phyloP scores from a whole-genome alignment of 164 flowering plant species.

The Berberis thunbergii region DNA sequence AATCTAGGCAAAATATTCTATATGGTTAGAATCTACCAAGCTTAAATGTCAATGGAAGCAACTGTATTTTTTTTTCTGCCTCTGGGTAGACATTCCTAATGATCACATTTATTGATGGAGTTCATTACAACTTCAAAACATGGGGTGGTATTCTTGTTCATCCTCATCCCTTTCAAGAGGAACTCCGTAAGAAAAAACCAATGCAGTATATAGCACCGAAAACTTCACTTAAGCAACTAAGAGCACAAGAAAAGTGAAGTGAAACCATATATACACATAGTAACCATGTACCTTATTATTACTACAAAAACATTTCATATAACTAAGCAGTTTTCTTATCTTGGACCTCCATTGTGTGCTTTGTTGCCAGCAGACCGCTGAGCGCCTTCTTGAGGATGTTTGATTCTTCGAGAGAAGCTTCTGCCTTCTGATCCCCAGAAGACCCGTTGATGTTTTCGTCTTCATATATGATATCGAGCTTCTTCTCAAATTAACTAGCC shows the following conservation, averaged over 20 bases:
- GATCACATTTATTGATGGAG: no score
- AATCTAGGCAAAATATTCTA: no score
- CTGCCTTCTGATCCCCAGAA: not conserved
- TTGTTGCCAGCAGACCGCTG: not conserved
- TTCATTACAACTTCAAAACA: no score
- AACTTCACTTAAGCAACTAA: not conserved
- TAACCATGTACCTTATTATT: not conserved
- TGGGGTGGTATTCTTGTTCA: no score
- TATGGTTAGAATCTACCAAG: no score
- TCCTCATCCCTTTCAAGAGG: no score
- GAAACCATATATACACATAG: not conserved
- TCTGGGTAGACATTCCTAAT: no score
- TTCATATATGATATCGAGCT: constrained; percentile 13
- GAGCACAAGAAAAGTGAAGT: not conserved
- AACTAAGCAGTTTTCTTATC: not conserved
- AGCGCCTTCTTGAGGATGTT: not conserved
- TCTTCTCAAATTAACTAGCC: not conserved
- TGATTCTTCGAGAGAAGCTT: not conserved
- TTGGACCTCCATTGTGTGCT: not conserved
- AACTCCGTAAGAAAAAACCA: not conserved
- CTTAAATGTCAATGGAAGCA: no score
- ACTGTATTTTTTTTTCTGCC: no score
- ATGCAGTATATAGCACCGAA: not conserved
- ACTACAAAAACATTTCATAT: no score
- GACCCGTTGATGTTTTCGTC: constrained; percentile 1